Conservation (phyloP, 176 grass and related monocot genomes). For the Secale cereale region DNA sequence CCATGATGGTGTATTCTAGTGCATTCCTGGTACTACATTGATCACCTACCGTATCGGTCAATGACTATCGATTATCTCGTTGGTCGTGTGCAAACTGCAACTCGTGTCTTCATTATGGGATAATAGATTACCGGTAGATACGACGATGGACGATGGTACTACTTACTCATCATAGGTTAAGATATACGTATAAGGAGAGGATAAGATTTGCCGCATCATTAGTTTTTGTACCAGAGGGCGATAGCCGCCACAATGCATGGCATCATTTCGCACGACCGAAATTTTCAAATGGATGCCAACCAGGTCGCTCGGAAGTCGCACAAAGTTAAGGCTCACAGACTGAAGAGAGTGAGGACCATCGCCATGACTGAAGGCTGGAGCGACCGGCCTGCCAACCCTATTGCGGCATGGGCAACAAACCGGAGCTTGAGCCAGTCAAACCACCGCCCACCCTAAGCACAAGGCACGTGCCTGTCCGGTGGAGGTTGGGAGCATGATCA, state of each 20-base stretch:
- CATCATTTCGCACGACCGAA: background rate
- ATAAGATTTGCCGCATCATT: background rate
- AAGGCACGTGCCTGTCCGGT: background rate
- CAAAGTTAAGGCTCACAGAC: background rate
- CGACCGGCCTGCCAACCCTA: background rate
- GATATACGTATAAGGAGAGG: background rate
- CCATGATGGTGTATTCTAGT: background rate
- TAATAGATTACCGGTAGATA: background rate
- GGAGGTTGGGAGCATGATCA: background rate
- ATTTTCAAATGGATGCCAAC: background rate
- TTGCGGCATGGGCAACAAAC: constrained; percentile 5
- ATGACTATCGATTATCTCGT: background rate
- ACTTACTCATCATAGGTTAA: background rate
- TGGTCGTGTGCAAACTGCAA: background rate
- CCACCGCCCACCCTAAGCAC: no score
- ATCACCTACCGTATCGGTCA: background rate
- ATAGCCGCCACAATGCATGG: background rate
- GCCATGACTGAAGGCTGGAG: background rate
- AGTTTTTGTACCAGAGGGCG: background rate
- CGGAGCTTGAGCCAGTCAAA: background rate
- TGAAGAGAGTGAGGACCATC: background rate
- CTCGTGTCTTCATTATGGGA: background rate
- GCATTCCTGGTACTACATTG: background rate
- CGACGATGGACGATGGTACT: no score
- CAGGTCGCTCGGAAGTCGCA: background rate